Conservation (phyloP, 2,329 filamentous ascomycete genomes). For the Penicillium hordei region DNA sequence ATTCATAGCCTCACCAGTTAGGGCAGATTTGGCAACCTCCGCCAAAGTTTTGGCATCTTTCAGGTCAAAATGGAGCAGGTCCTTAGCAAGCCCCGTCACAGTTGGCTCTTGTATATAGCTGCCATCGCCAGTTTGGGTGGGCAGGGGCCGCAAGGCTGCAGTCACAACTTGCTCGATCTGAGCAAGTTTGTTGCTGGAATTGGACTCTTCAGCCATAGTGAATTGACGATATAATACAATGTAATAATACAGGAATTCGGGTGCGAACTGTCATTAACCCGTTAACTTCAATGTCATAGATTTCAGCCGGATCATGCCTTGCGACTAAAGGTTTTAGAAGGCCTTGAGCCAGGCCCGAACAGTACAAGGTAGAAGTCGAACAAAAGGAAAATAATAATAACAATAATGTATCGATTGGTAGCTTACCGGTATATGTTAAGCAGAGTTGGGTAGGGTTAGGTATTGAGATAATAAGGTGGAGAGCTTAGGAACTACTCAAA, state of each 20-base stretch:
- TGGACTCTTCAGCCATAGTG: constrained; percentile 24
- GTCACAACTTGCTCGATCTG: constrained; percentile 42
- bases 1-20: constrained; percentile 55
- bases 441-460: neutral
- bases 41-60: constrained; percentile 45
- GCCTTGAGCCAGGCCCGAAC: neutral
- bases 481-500: neutral
- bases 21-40: constrained; percentile 43
- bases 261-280: neutral
- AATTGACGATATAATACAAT: neutral
- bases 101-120: constrained; percentile 39
- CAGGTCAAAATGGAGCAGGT: constrained; percentile 50
- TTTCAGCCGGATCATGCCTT: neutral
- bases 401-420: no score
- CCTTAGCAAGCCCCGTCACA: constrained; percentile 41
- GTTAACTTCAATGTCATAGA: neutral
- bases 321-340: neutral
- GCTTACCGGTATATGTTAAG: constrained; percentile 1
- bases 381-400: neutral
- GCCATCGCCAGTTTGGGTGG: constrained; percentile 43
- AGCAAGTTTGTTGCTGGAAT: constrained; percentile 37
- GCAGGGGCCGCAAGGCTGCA: constrained; percentile 45
- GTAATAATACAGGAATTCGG: neutral
- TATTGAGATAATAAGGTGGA: neutral
- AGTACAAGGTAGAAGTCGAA: neutral